These are phyloP conservation scores for Daedaleopsis nitida DNA, from an alignment of 768 basidiomycete species.

Conservation along the genomic window DNA sequence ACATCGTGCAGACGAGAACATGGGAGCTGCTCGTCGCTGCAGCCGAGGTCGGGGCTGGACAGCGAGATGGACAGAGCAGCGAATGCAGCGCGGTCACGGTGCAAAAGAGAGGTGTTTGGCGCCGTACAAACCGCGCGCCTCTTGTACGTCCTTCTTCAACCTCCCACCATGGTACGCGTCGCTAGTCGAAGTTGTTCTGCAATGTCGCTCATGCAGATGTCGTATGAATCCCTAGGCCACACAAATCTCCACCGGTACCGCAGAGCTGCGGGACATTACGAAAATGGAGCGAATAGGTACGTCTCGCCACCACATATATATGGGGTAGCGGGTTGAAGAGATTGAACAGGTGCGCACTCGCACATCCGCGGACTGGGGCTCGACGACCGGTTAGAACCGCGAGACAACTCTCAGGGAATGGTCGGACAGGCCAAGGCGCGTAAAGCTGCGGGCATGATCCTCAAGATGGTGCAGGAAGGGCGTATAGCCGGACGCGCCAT, in stretches of 20 bases:
- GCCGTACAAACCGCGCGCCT: constrained; percentile 35
- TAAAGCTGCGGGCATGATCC: constrained; percentile 95
- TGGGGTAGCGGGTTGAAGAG: constrained; percentile 11
- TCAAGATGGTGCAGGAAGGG: constrained; percentile 98
- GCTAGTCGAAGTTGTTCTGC: neutral
- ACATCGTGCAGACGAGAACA: constrained; percentile 50
- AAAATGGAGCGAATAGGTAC: constrained; percentile 92
- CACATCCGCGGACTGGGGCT: constrained; percentile 96
- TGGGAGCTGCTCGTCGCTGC: constrained; percentile 27
- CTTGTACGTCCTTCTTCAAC: constrained; percentile 14
- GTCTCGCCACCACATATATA: constrained; percentile 11
- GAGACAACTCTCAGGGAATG: constrained; percentile 90
- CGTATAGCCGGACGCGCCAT: constrained; percentile 95
- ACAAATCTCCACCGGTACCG: constrained; percentile 75
- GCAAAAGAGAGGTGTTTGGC: constrained; percentile 32
- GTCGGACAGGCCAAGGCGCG: constrained; percentile 96
- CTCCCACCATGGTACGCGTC: constrained; percentile 31
- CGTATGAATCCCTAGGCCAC: constrained; percentile 45
- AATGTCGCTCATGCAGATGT: neutral
- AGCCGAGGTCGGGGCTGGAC: constrained; percentile 18
- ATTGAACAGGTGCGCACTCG: constrained; percentile 75
- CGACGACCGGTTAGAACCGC: constrained; percentile 89
- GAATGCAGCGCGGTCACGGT: constrained; percentile 10
- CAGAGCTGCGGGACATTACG: constrained; percentile 82
- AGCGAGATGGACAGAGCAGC: constrained; percentile 13